These are phyloP conservation scores for Boletus rubroflammeus DNA, from an alignment of 768 basidiomycete species.

Conservation along the genomic window DNA sequence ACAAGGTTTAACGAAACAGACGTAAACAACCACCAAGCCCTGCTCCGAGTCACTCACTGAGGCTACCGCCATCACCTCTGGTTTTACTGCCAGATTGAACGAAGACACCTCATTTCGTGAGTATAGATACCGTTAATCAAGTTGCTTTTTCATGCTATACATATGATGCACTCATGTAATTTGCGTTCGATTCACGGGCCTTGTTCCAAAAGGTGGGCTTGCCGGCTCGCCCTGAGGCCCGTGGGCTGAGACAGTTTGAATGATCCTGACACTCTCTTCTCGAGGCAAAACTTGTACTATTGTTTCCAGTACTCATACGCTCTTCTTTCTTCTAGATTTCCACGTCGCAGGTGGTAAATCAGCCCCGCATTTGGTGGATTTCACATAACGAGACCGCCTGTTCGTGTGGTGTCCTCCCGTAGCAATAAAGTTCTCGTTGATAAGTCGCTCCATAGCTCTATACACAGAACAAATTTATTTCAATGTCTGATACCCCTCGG, in stretches of 20 bases:
- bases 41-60: no score
- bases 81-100: not conserved
- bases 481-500: slow-evolving; percentile 26
- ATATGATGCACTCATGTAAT: slow-evolving; percentile 72
- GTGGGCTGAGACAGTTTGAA: slow-evolving; percentile 66
- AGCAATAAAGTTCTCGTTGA: slow-evolving; percentile 15
- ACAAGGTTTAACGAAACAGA: slow-evolving; percentile 5
- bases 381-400: slow-evolving; percentile 1
- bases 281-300: not conserved
- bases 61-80: no score
- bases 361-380: not conserved
- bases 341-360: not conserved
- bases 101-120: slow-evolving; percentile 7
- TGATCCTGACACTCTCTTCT: slow-evolving; percentile 41
- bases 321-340: not conserved
- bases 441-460: slow-evolving; percentile 12
- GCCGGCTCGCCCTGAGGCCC: slow-evolving; percentile 70
- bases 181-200: slow-evolving; percentile 77
- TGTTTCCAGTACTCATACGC: slow-evolving; percentile 5
- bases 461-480: slow-evolving; percentile 9
- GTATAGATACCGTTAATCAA: slow-evolving; percentile 2
- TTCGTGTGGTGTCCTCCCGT: slow-evolving; percentile 12
- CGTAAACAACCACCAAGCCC: slow-evolving; percentile 11
- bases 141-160: slow-evolving; percentile 9
- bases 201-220: slow-evolving; percentile 69